Conservation (phyloP, 2,329 filamentous ascomycete species). For the Fusarium coffeatum region DNA sequence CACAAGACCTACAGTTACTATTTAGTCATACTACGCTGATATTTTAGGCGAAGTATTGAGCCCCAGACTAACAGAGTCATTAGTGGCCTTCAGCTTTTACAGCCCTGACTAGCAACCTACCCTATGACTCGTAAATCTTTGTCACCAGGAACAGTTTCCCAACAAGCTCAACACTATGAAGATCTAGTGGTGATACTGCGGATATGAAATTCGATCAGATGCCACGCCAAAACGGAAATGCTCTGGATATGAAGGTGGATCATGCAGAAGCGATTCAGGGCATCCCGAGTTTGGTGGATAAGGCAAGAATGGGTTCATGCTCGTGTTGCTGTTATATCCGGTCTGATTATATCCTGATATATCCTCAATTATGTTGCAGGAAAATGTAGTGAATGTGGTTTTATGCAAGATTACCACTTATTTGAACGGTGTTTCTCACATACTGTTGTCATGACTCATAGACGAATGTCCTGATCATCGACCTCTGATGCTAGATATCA, state of each 20-base stretch:
- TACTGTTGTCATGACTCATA: conserved; percentile 37
- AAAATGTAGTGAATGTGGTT: background rate
- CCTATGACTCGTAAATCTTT: background rate
- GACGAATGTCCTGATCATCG: conserved; percentile 20
- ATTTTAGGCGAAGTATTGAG: background rate
- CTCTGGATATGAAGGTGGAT: conserved; percentile 24
- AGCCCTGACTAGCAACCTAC: conserved; percentile 6
- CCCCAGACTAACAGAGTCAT: conserved; percentile 6
- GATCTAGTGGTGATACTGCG: conserved; percentile 26
- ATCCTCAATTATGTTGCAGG: background rate
- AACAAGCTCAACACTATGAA: conserved; percentile 23
- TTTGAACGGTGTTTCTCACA: background rate
- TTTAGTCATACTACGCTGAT: conserved; percentile 3
- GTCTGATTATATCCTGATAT: background rate
- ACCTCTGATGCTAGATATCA: conserved; percentile 21
- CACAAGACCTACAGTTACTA: background rate
- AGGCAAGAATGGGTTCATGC: background rate
- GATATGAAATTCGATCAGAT: conserved; percentile 10
- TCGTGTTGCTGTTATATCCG: background rate
- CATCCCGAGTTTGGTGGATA: background rate
- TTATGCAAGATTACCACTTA: background rate
- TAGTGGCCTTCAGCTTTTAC: background rate
- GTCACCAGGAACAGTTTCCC: background rate
- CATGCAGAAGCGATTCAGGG: background rate
- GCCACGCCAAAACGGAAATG: conserved; percentile 15